Base-by-base conservation (phyloP, 129 eudicot genomes). In the sunflower (Helianthus annuus) region DNA sequence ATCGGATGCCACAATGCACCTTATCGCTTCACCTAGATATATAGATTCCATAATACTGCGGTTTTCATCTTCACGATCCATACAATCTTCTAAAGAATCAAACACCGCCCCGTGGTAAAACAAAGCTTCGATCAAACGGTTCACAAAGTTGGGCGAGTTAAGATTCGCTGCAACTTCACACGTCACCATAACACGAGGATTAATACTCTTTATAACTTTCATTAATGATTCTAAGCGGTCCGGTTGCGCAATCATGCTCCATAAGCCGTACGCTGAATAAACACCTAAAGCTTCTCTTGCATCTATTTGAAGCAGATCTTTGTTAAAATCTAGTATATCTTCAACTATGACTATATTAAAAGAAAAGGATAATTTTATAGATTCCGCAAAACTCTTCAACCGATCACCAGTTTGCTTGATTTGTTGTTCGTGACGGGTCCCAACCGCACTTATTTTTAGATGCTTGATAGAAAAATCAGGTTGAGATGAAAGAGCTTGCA, bases 61-160 rank as follows among this genome's bases (percentile, higher is more conserved):
- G 48, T 76, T 70, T 45, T 58, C 52, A 66, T 74, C 82, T 10
- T 74, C 71, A 7, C 58, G 64, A 0, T 29, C 85, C 83, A 83
- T 53, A 51, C 87, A 86, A 12, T 82, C 89, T 15, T 76, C 89
- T 52, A 89, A 10, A 1, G 72, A 64, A 71, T 85, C 87, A 34
- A 89, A 84, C 14, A 74, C 29, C 0, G 84, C 86, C 10, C 87
- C 89, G 32, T 69, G 71, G 72, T 17, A 81, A 40, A 85, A 83
- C 8, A 88, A 72, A 44, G 82, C 84, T 71, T 89, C 88, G n/a
- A 74, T 79, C 45, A 88, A 88, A 46, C 91, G 90, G 44, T 76
- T 59, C 53, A 85, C 84, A 60, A 89, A 89, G 63, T 63, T 64
- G 1, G 96, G 84, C 5, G 87, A 76, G 69, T 85, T 89, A 12